Base-by-base conservation (phyloP, 2,329 filamentous ascomycete species). In the Trichoderma atroviride region DNA sequence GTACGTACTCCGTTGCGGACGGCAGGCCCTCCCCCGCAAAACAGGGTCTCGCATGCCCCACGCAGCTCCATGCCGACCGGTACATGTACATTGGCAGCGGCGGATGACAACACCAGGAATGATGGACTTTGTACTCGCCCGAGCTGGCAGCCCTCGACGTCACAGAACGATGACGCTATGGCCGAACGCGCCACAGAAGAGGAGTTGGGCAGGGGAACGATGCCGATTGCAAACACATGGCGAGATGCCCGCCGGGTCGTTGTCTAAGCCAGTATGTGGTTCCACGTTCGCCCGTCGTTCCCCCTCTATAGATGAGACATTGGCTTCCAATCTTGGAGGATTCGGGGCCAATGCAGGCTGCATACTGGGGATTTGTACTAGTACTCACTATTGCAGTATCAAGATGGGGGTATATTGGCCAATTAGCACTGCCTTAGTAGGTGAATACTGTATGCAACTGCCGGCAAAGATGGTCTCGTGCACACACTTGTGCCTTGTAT, bases 31-130 rank as follows among this genome's bases (percentile, higher is more conserved):
- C 40, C 68, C 68, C 68, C 68, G 68, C 68, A 69, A 66, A 66
- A 60, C 80, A 65, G 61, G 61, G 62, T 65, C 68, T 61, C 24
- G 13, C 19, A n/a, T 68, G 65, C 64, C 64, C 64, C 64, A 52
- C 56, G 35, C 52, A 27, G 59, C 50, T 47, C 68, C 68, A 64
- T 53, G 55, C 24, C 11, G 11, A 27, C 52, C 52, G 52, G 53
- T 66, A 66, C 62, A 50, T 57, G 47, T 37, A 40, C 35, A 58
- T 37, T 9, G 19, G 35, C 29, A 55, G 50, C 37, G 35, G 24
- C 50, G 10, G 47, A 43, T 33, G 52, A 33, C 22, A 33, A 27
- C 52, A 56, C 52, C 22, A 55, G 52, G n/a, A 27, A 24, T 40
- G 50, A 56, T 31, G 27, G 53, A 24, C n/a, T 37, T 58, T 37